These are phyloP conservation scores for Candida nemodendra DNA, from an alignment of 805 yeast genomes.

Conservation along the genomic window DNA sequence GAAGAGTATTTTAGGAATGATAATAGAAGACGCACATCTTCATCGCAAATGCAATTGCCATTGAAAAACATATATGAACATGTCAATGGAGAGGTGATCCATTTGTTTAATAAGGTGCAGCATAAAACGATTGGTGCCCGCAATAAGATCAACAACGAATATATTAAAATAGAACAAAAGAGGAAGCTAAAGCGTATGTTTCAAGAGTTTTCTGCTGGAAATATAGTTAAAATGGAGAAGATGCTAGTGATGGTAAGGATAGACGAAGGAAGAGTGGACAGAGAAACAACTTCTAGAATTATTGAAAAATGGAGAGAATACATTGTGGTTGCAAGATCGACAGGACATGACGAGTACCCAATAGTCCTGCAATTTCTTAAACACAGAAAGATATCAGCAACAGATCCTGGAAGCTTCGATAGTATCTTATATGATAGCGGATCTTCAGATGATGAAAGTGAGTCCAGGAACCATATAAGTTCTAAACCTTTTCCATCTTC, in stretches of 20 bases:
- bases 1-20: neutral
- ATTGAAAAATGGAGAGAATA: constrained; percentile 80
- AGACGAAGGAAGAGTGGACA: constrained; percentile 33
- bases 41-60: constrained; percentile 8
- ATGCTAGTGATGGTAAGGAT: constrained; percentile 60
- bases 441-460: constrained; percentile 11
- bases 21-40: neutral
- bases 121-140: constrained; percentile 25
- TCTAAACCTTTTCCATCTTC: constrained; percentile 2
- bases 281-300: constrained; percentile 48
- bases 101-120: constrained; percentile 23
- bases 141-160: constrained; percentile 15
- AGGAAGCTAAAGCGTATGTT: constrained; percentile 29
- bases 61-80: constrained; percentile 14
- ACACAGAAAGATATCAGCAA: constrained; percentile 35
- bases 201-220: constrained; percentile 48
- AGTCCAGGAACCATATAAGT: neutral
- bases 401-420: constrained; percentile 15
- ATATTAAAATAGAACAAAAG: constrained; percentile 20
- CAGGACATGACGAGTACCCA: constrained; percentile 51
- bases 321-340: constrained; percentile 66
- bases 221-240: constrained; percentile 61
- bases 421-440: constrained; percentile 9
- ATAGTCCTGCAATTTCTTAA: constrained; percentile 63
- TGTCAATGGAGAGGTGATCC: constrained; percentile 17